Evolutionary conservation across 306 rosid species (phyloP), one percentile per base, ranked within the genome.

Genomic region (Lagenaria siceraria): DNA sequence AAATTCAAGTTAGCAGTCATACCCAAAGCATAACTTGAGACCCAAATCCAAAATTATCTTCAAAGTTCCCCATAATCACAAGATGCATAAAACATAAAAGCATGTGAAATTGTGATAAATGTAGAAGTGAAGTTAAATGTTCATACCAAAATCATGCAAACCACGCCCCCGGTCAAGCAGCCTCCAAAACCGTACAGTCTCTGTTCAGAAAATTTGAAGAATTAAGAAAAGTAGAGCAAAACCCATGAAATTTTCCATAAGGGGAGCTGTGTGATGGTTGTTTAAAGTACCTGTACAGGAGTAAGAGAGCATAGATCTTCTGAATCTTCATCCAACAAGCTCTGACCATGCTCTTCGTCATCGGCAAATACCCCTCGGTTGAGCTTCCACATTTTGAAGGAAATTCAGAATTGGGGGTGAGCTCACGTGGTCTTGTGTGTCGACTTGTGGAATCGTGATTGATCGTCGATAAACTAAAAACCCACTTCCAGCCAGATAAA

Each of bases 101-200:
- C 12, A 72, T 7, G 10, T 36, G 31, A 19, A 24, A 0, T 19
- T 31, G n/a, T n/a, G 11, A 33, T 10, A 76, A 29, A 22, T 11
- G 56, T 69, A 49, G 63, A 31, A 15, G 27, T 78, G 21, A n/a
- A 46, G 55, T 33, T 27, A 69, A 77, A 66, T 69, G 54, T 63
- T 70, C 92, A 84, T 85, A 95, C 99, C 99, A 95, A 78, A 49
- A 95, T 35, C 99, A 89, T 95, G 74, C 83, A 85, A 73, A 68
- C 86, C 76, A 90, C 82, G 64, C 99, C 99, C 78, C 87, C 92
- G 33, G 89, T 8, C 80, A 88, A 86, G 70, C 86, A 92, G 63
- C 87, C 91, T 78, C 96, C 90, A 77, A 95, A 95, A 10, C 83
- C 99, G 71, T 92, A 95, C 70, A 92, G 25, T 87, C 99, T 90